A percentile compares a stretch with the other conserved stretches of the same genome.
Conservation (phyloP, 192 early-diverging fungal species). For the Linnemannia schmuckeri region DNA sequence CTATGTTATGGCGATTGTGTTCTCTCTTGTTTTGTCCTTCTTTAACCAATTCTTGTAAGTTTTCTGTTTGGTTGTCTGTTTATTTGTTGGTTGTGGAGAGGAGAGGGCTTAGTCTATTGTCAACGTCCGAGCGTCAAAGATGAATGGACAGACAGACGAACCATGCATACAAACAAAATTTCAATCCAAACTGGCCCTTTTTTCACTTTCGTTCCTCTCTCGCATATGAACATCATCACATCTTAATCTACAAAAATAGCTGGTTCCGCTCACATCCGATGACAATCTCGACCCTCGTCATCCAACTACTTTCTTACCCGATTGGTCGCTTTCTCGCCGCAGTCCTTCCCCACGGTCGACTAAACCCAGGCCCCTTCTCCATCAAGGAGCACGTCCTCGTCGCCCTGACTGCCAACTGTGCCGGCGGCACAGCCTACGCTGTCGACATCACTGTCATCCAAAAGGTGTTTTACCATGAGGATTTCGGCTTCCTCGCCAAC, state of each 20-base stretch:
- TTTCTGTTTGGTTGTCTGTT: not conserved
- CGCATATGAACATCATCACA: not conserved
- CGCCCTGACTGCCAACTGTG: constrained; percentile 65
- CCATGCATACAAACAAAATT: not conserved
- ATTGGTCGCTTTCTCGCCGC: constrained; percentile 60
- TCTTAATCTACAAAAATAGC: not conserved
- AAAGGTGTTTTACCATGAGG: constrained; percentile 67
- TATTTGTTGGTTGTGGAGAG: too few relatives aligned
- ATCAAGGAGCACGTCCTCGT: constrained; percentile 80
- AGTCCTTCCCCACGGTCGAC: constrained; percentile 51
- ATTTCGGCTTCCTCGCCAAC: constrained; percentile 66
- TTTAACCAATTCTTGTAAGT: constrained; percentile 53
- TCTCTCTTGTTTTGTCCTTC: constrained; percentile 35
- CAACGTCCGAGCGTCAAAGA: not conserved
- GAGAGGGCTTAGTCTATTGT: not conserved
- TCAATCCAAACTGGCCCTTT: not conserved
- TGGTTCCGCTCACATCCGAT: constrained; percentile 64
- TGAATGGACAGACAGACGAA: not conserved
- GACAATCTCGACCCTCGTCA: constrained; percentile 57
- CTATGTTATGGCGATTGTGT: constrained; percentile 55
- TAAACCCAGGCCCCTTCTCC: constrained; percentile 75
- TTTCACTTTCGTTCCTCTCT: not conserved
- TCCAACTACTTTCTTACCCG: constrained; percentile 68
- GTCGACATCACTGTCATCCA: constrained; percentile 70
- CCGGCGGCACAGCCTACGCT: constrained; percentile 66